These are phyloP conservation scores for Cubamyces sp. DNA, from an alignment of 768 basidiomycete genomes.

Conservation along the genomic window DNA sequence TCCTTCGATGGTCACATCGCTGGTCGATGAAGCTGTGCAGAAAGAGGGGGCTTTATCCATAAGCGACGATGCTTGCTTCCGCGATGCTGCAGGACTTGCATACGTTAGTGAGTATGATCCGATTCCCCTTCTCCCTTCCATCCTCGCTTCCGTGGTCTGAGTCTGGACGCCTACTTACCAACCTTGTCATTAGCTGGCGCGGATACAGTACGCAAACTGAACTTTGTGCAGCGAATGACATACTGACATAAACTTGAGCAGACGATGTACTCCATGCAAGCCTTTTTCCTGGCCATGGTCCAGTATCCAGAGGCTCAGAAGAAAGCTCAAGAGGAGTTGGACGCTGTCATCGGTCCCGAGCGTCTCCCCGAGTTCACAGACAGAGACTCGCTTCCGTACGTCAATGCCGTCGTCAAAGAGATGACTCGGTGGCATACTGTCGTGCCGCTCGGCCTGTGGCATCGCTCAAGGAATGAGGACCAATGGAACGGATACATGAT, in stretches of 20 bases:
- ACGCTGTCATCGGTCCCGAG: conserved; percentile 28
- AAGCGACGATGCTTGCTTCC: conserved; percentile 2
- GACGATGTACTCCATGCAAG: conserved; percentile 28
- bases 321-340: conserved; percentile 34
- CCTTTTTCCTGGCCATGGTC: conserved; percentile 35
- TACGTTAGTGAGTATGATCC: conserved; percentile 10
- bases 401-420: conserved; percentile 27
- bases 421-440: conserved; percentile 29
- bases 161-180: not conserved
- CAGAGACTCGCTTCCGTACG: conserved; percentile 24
- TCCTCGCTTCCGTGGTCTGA: not conserved
- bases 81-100: conserved; percentile 3
- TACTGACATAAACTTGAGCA: not conserved
- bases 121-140: too few species aligned
- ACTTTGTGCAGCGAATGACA: not conserved
- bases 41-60: not conserved
- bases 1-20: not conserved
- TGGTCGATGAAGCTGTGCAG: not conserved
- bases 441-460: conserved; percentile 20
- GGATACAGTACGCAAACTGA: conserved; percentile 11
- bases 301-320: conserved; percentile 30
- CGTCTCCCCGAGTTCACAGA: conserved; percentile 30
- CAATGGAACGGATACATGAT: conserved; percentile 33
- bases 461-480: conserved; percentile 29
- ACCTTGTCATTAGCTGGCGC: conserved; percentile 11